Conservation (phyloP, 176 grass and related monocot species). For the Areca catechu region DNA sequence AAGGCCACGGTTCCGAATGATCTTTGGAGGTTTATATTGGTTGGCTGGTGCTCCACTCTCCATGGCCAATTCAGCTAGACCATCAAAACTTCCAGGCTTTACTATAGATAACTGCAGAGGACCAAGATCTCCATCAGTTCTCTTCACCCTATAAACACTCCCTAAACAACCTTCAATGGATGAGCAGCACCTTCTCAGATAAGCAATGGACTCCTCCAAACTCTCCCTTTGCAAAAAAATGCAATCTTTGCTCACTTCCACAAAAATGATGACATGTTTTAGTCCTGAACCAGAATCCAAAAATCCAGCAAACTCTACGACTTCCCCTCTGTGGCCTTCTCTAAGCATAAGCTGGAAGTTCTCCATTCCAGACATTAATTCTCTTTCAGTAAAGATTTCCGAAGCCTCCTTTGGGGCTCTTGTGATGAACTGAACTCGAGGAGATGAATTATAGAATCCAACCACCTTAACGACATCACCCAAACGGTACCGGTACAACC, state of each 20-base stretch:
- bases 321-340: background rate
- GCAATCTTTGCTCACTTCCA: slow-evolving; percentile 14
- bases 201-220: slow-evolving; percentile 4
- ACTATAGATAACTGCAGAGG: slow-evolving; percentile 22
- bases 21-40: slow-evolving; percentile 33
- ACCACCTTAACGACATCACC: slow-evolving; percentile 24
- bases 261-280: slow-evolving; percentile 8
- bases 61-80: slow-evolving; percentile 9
- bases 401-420: slow-evolving; percentile 19
- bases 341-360: slow-evolving; percentile 18
- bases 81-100: slow-evolving; percentile 16
- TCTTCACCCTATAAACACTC: slow-evolving; percentile 19
- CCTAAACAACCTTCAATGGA: slow-evolving; percentile 21
- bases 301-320: slow-evolving; percentile 25
- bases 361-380: slow-evolving; percentile 21
- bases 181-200: slow-evolving; percentile 6
- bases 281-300: background rate
- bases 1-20: slow-evolving; percentile 6
- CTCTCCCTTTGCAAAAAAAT: slow-evolving; percentile 9
- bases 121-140: slow-evolving; percentile 11
- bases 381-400: slow-evolving; percentile 20
- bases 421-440: slow-evolving; percentile 16
- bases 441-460: slow-evolving; percentile 25
- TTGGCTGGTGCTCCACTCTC: slow-evolving; percentile 17
- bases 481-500: slow-evolving; percentile 22